Conservation (phyloP, 2,329 filamentous ascomycete genomes). For the Fusarium azukiicola region DNA sequence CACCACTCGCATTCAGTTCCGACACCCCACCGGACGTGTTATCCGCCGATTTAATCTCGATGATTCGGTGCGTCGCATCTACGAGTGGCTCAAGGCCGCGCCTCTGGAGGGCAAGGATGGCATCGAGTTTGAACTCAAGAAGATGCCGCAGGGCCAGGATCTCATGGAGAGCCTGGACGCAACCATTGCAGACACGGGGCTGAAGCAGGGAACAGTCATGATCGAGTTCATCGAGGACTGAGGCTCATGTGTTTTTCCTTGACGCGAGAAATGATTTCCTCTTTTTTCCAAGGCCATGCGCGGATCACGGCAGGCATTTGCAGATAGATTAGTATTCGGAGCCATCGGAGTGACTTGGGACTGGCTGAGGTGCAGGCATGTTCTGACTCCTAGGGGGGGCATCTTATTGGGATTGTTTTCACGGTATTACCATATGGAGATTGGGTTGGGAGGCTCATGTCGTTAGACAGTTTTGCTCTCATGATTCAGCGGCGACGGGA, state of each 20-base stretch:
- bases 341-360: slow-evolving; percentile 46
- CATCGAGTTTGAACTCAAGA: slow-evolving; percentile 91
- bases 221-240: slow-evolving; percentile 89
- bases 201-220: slow-evolving; percentile 98
- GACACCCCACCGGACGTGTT: slow-evolving; percentile 90
- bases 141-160: slow-evolving; percentile 89
- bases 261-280: slow-evolving; percentile 31
- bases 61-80: slow-evolving; percentile 91
- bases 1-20: slow-evolving; percentile 95
- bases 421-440: slow-evolving; percentile 26
- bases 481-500: slow-evolving; percentile 12
- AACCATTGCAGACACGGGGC: slow-evolving; percentile 88
- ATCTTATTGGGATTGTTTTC: slow-evolving; percentile 37
- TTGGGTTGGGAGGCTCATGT: slow-evolving; percentile 36
- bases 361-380: slow-evolving; percentile 40
- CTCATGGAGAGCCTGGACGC: slow-evolving; percentile 87
- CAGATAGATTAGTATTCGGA: slow-evolving; percentile 47
- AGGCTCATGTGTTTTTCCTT: slow-evolving; percentile 21
- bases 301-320: slow-evolving; percentile 45
- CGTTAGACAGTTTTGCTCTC: slow-evolving; percentile 42
- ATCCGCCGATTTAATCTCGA: slow-evolving; percentile 91
- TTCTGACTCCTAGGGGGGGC: slow-evolving; percentile 35
- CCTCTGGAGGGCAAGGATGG: slow-evolving; percentile 90
- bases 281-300: slow-evolving; percentile 36
- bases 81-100: slow-evolving; percentile 97